Base-by-base conservation (phyloP, 2,329 filamentous ascomycete genomes). In the Pseudocercospora eumusae region DNA sequence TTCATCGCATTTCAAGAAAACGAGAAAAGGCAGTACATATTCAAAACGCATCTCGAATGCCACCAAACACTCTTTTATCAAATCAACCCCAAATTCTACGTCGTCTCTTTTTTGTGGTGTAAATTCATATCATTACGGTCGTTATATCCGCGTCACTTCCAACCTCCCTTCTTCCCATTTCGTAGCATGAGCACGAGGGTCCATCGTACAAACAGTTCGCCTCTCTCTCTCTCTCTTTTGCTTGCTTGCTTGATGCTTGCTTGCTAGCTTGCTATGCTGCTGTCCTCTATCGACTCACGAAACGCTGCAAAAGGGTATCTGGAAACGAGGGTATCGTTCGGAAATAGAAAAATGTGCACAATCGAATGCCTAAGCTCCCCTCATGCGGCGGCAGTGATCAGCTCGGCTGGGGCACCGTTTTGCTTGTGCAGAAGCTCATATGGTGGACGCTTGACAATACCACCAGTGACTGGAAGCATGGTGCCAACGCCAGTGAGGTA, bases 371-470 rank as follows among this genome's bases (percentile, higher is more conserved):
- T 23, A 15, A 7, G 20, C n/a, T n/a, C 15, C 13, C 13, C 23
- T 42, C 67, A 71, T 18, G 70, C 70, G 31, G 70, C 69, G 28
- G 69, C 68, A 61, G 69, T 62, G 31, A 68, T 75, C 42, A 79
- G 70, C 70, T 79, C 74, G 54, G 69, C 65, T 1, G 75, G 73
- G 15, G 71, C 74, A 13, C 71, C 75, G 56, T 76, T 74, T 52
- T 69, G 69, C 69, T 79, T 79, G 70, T 71, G 63, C 60, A 91
- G 78, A 57, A 90, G 83, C 76, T 92, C 88, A 70, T 89, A 84
- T 4, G 89, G 88, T n/a, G 87, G 87, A 57, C 88, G 88, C 82
- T 93, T 95, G 68, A 96, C 84, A 70, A 98, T 96, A 75, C 93
- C 93, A 74, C 93, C 93, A 33, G 93, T 96, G 59, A 96, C 90